Percentiles rank a stretch among this genome's conserved stretches.
Evolutionary conservation across 2,329 filamentous ascomycete species (phyloP).

Genomic region (Alternaria alternata): DNA sequence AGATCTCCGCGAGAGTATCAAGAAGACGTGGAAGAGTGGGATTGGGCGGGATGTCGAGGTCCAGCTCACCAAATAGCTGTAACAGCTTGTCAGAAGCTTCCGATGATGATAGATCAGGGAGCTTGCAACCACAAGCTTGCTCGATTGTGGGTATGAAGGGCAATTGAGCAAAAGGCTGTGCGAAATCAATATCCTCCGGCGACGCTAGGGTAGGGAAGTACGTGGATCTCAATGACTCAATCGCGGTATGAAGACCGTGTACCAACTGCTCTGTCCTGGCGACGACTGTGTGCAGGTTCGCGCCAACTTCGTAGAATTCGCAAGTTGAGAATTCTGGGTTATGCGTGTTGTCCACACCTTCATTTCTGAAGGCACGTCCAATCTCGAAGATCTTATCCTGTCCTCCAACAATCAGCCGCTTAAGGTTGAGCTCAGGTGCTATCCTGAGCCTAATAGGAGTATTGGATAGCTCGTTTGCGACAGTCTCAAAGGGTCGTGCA

Average conservation of each 20-base stretch:
- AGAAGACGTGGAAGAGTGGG: constrained; percentile 74
- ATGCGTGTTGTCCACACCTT: constrained; percentile 76
- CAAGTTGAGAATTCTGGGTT: constrained; percentile 98
- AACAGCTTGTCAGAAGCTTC: constrained; percentile 68
- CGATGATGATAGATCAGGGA: constrained; percentile 63
- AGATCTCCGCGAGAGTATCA: constrained; percentile 77
- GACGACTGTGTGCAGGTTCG: constrained; percentile 78
- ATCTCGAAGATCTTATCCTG: constrained; percentile 93
- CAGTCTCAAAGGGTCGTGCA: constrained; percentile 85
- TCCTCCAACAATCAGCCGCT: constrained; percentile 87
- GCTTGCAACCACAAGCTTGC: constrained; percentile 66
- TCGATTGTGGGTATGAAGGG: constrained; percentile 87
- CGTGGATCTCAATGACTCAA: constrained; percentile 56
- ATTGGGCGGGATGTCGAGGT: constrained; percentile 59
- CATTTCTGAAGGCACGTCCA: constrained; percentile 90
- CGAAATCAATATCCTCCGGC: constrained; percentile 65
- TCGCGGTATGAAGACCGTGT: constrained; percentile 37
- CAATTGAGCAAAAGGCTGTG: constrained; percentile 67
- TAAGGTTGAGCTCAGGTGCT: constrained; percentile 94
- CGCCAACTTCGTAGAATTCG: constrained; percentile 93
- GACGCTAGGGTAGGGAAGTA: constrained; percentile 45
- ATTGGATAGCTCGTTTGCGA: constrained; percentile 76
- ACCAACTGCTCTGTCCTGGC: constrained; percentile 77
- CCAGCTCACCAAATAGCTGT: constrained; percentile 61
- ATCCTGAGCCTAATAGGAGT: constrained; percentile 81